phyloP scores from a whole-genome alignment of 306 rosid genomes.

The Inga laurina region DNA sequence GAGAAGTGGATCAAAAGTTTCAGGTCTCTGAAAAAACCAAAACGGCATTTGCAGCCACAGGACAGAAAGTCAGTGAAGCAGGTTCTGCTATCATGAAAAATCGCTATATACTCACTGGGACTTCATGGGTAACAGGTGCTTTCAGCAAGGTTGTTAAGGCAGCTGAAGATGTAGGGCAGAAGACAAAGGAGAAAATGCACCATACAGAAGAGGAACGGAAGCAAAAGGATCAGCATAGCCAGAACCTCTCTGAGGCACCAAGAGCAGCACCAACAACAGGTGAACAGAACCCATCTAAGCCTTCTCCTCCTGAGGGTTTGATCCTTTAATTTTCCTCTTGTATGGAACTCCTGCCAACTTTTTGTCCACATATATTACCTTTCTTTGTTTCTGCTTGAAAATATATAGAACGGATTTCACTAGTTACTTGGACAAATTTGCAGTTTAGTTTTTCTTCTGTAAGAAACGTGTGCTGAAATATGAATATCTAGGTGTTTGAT shows the following conservation, averaged over 20 bases:
- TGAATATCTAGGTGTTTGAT: slow-evolving; percentile 10
- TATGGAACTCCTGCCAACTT: slow-evolving; percentile 38
- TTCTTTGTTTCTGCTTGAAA: slow-evolving; percentile 34
- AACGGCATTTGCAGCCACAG: slow-evolving; percentile 91
- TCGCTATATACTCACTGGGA: slow-evolving; percentile 69
- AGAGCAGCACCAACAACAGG: slow-evolving; percentile 58
- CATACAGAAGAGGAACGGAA: slow-evolving; percentile 65
- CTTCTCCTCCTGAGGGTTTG: slow-evolving; percentile 80
- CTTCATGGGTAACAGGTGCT: slow-evolving; percentile 89
- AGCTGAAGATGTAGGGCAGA: slow-evolving; percentile 91
- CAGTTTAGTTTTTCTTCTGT: slow-evolving; percentile 33
- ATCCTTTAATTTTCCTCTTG: slow-evolving; percentile 65
- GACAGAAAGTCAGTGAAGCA: slow-evolving; percentile 78
- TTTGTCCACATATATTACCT: slow-evolving; percentile 27
- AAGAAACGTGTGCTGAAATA: slow-evolving; percentile 36
- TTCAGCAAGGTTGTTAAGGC: slow-evolving; percentile 85
- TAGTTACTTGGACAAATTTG: slow-evolving; percentile 34
- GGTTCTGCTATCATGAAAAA: slow-evolving; percentile 98
- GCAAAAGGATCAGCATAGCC: slow-evolving; percentile 63
- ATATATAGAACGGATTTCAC: slow-evolving; percentile 42
- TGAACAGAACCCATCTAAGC: slow-evolving; percentile 57
- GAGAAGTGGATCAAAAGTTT: slow-evolving; percentile 92
- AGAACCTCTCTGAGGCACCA: slow-evolving; percentile 67
- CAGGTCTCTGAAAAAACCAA: slow-evolving; percentile 97
- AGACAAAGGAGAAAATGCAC: slow-evolving; percentile 76